Evolutionary conservation across 2,329 filamentous ascomycete species (phyloP).

Genomic region (Colletotrichum eremochloae): DNA sequence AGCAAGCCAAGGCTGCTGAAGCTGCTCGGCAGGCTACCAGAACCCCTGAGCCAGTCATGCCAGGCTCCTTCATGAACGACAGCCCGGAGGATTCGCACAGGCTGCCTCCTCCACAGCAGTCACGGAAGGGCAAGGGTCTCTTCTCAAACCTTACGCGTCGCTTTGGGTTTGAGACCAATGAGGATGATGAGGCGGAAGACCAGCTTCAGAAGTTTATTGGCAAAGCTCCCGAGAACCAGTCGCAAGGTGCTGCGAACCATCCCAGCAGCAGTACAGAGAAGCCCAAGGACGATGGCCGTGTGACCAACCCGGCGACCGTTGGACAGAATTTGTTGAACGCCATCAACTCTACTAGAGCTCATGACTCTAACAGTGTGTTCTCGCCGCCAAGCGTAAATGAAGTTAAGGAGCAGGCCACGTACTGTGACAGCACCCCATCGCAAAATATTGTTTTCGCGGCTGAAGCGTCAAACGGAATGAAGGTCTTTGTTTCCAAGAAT

Average conservation of each 20-base stretch:
- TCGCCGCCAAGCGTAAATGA: constrained; percentile 77
- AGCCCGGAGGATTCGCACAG: constrained; percentile 66
- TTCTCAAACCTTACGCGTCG: constrained; percentile 78
- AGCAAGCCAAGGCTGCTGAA: constrained; percentile 57
- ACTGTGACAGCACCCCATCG: constrained; percentile 83
- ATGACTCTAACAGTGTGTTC: constrained; percentile 81
- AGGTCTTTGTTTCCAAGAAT: constrained; percentile 76
- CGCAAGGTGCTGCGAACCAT: constrained; percentile 24
- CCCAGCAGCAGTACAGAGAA: constrained; percentile 35
- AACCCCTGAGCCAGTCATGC: constrained; percentile 71
- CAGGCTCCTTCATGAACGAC: constrained; percentile 77
- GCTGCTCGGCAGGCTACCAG: constrained; percentile 56
- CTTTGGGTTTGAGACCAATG: constrained; percentile 73
- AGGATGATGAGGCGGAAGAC: constrained; percentile 57
- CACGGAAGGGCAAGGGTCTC: constrained; percentile 66
- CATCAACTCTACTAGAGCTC: constrained; percentile 81
- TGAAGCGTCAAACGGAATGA: constrained; percentile 78
- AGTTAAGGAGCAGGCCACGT: constrained; percentile 85
- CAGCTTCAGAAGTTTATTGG: constrained; percentile 62
- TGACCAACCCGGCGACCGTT: constrained; percentile 71
- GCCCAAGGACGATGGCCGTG: constrained; percentile 62
- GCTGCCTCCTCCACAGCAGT: constrained; percentile 49
- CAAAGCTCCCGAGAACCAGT: constrained; percentile 45
- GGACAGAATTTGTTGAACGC: constrained; percentile 82
- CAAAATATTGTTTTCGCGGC: constrained; percentile 80